phyloP scores from a whole-genome alignment of 306 rosid genomes.

The Vigna trinervia region DNA sequence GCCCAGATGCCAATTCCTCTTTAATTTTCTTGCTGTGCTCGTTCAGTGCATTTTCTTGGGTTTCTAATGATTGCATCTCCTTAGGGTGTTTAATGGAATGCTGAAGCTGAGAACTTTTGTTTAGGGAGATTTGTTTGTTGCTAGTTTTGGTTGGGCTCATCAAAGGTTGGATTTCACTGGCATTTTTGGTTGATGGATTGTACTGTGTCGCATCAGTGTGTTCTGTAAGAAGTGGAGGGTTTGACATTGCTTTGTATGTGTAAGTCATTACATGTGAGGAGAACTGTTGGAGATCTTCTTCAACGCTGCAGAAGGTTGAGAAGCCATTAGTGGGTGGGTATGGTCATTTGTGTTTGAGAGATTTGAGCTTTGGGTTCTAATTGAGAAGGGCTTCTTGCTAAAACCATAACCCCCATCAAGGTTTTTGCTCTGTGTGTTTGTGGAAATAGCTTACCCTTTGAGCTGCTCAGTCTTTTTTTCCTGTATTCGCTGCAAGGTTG shows the following conservation, averaged over 20 bases:
- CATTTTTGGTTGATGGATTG: neutral
- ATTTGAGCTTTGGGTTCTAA: slow-evolving; percentile 39
- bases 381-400: slow-evolving; percentile 14
- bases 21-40: neutral
- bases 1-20: slow-evolving; percentile 46
- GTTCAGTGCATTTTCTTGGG: slow-evolving; percentile 15
- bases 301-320: slow-evolving; percentile 42
- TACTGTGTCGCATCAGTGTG: slow-evolving; percentile 13
- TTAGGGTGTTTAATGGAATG: neutral
- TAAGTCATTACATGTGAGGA: neutral
- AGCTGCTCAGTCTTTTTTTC: slow-evolving; percentile 3
- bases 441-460: slow-evolving; percentile 24
- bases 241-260: slow-evolving; percentile 1
- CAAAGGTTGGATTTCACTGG: slow-evolving; percentile 45
- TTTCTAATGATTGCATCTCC: slow-evolving; percentile 17
- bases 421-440: slow-evolving; percentile 31
- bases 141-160: slow-evolving; percentile 44
- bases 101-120: slow-evolving; percentile 26
- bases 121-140: slow-evolving; percentile 37
- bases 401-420: slow-evolving; percentile 14
- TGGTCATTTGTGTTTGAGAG: slow-evolving; percentile 12
- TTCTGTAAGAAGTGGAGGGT: neutral
- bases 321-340: slow-evolving; percentile 28
- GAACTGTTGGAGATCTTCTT: slow-evolving; percentile 32
- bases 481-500: slow-evolving; percentile 21